Evolutionary conservation across 306 rosid species (phyloP), one percentile per base, ranked within the genome.

Genomic region (Arachis hypogaea): DNA sequence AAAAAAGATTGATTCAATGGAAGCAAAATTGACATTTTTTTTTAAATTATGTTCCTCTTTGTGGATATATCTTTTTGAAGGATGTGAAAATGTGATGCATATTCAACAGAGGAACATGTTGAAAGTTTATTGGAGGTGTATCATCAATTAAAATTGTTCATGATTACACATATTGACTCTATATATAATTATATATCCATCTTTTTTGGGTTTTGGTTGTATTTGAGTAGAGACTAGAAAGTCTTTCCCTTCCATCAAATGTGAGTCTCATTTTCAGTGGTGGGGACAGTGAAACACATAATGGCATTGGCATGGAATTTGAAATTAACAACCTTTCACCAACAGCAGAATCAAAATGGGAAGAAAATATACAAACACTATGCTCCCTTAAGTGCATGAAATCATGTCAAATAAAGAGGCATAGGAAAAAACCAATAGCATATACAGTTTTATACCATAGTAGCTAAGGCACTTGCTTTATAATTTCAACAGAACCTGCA

Each of bases 191-290:
- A 16, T 16, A 73, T n/a, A 77, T 68, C 74, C 30, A 33, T 33
- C 38, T 33, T 33, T 33, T 33, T 33, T 33, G 38, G 38, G 38
- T 77, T 71, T 71, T 77, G 76, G 79, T 11, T 55, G 46, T 18
- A 22, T 72, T 51, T 58, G 66, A 74, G 60, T 51, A 72, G 16
- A 68, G 52, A 64, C 62, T 73, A 51, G 81, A 81, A 81, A 78
- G 72, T 71, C 79, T 42, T 61, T 74, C 74, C 22, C 47, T 11
- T 52, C 83, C 85, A 80, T 71, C 71, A 69, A 84, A 80, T 54
- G 73, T 61, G 76, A 68, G 73, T 57, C 18, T 84, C 77, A 64
- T 78, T 84, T 70, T 77, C 58, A 74, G 77, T 78, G 76, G 88
- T 78, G 81, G 88, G 88, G 81, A 63, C 78, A 74, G 18, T 56